Evolutionary conservation across 345 rosid species (phyloP), one percentile per base, ranked within the genome.

Genomic region (Hibiscus syriacus): DNA sequence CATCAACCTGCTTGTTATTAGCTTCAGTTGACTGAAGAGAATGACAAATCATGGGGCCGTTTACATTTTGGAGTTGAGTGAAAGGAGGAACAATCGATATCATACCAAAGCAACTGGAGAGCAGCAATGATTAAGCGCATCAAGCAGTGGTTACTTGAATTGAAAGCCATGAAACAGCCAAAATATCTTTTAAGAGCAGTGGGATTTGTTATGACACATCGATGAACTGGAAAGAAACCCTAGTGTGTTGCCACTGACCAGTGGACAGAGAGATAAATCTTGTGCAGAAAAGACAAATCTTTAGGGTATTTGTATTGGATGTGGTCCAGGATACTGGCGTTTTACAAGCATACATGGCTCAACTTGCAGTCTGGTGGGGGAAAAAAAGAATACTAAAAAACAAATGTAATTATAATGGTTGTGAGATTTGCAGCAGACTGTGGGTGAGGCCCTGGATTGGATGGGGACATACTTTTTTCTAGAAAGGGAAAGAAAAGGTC

Each of bases 321-420:
- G 73, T 69, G 77, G 76, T 72, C 74, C 76, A 69, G 22, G 3
- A 59, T 13, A n/a, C 30, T 58, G 17, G 43, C 43, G n/a, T 58
- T 43, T 43, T 12, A 39, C 36, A 9, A 32, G 4, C 25, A n/a
- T 17, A 14, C 43, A 6, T 2, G 7, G 39, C 39, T 36, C 39
- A 36, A 36, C 39, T 36, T 36, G 39, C 10, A 11, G 39, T 36
- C 11, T 36, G 39, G 39, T 2, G 39, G n/a, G n/a, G n/a, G n/a
- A n/a, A n/a, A 43, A 55, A 55, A 13, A 14, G 32, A 2, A 11
- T 12, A 6, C 16, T 43, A 30, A 56, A 9, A 19, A 49, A 58
- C 36, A n/a, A 17, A 60, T 4, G 46, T 17, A n/a, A 7, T 49
- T 60, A 2, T 16, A 6, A 14, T 58, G 43, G 43, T 58, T 58